Evolutionary conservation across 768 basidiomycete genomes (phyloP), one percentile per base, ranked within the genome.

Genomic region (Lanmaoa rubissima): DNA sequence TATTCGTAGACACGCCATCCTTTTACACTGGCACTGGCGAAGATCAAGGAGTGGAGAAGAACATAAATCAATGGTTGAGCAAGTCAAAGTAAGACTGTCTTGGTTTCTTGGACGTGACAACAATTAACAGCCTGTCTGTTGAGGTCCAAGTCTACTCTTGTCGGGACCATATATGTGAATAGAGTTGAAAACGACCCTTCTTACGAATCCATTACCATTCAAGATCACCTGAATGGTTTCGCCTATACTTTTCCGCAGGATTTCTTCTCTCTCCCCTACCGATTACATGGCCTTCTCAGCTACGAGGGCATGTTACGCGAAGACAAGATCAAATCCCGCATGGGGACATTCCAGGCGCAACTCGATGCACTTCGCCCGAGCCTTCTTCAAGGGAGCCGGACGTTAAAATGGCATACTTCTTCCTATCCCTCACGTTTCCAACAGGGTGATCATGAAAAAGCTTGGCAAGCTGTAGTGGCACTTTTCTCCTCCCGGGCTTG

Each of bases 1-100:
- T 68, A 17, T 61, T 68, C 17, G 60, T 68, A 0, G 62, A 69
- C 53, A 69, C 52, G 0, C 67, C 67, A 13, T 64, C 65, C 24
- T 61, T 67, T n/a, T 35, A 28, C 21, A 38, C 48, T 3, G 51
- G 16, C 9, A 3, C 1, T 34, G 4, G 12, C 5, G 13, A 35
- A 48, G 14, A 4, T 13, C 16, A 2, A 14, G 4, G 1, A 28
- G 35, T 8, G 10, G 50, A 58, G 14, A 42, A 1, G 2, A 12
- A 49, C 16, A 59, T 36, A 45, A 14, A 3, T 1, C 26, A 2
- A 17, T 67, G 63, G 66, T 35, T 66, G 42, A 48, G 1, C 0
- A 24, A 38, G 8, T 47, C 50, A 16, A 50, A 38, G 63, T 61
- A 50, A 16, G 48, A 6, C 28, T 34, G 7, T 2, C 21, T 40